Evolutionary conservation across 805 yeast genomes (phyloP), one percentile per base, ranked within the genome.

Genomic region (Wickerhamiella cacticola): DNA sequence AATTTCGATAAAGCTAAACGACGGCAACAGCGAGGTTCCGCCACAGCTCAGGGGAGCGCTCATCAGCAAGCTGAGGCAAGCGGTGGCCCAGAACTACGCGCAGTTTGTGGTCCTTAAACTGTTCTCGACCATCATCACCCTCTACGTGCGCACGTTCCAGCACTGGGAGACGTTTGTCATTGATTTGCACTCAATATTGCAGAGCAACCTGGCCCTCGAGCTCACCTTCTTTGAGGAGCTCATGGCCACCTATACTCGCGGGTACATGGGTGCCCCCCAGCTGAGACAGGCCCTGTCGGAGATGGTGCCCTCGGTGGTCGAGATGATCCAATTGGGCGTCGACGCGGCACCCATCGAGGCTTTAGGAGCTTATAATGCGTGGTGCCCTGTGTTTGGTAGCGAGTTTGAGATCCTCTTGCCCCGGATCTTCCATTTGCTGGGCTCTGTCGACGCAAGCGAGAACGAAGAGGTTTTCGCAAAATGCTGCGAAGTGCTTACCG

Each of bases 41-140:
- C 40, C 9, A 0, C 31, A 38, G 3, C 35, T 49, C 13, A 34
- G 48, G 26, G 15, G 31, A 15, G 56, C 52, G 19, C 48, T 63
- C 22, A 45, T 62, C 12, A 35, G 21, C 16, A 56, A 58, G 51
- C 51, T 58, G 24, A 45, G 50, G 10, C 19, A 13, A 13, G 52
- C 56, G 15, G 43, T 45, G 16, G 33, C 28, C 4, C 29, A 35
- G 10, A 23, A 38, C 19, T 51, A 46, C 10, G 38, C 50, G 22
- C 49, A 63, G 45, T 67, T 79, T 54, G 74, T 80, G n/a, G 61
- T 76, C 21, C 72, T 69, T 50, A 82, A 82, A 56, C 59, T 82
- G 45, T 60, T 81, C 45, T 72, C 82, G 5, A 73, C 77, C 43
- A 55, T 79, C 25, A 68, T 79, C 2, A 57, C 75, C 28, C 57